phyloP scores from a whole-genome alignment of 2,329 filamentous ascomycete genomes.

The Emericellopsis cladophorae region DNA sequence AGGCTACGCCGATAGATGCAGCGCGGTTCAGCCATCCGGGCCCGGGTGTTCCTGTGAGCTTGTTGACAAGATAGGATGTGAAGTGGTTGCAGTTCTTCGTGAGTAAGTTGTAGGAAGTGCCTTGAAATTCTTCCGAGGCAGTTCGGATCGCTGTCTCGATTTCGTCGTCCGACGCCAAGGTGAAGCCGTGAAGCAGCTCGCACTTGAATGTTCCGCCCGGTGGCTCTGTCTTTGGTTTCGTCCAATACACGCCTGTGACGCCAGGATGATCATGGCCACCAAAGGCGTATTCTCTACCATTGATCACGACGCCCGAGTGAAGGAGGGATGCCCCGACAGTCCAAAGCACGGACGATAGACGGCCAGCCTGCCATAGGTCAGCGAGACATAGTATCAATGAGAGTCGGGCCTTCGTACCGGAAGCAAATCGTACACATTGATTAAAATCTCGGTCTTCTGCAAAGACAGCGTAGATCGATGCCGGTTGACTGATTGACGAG shows the following conservation, averaged over 20 bases:
- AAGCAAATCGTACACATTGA: slow-evolving; percentile 68
- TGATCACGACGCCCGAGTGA: slow-evolving; percentile 74
- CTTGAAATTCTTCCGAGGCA: slow-evolving; percentile 61
- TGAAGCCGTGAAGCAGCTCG: slow-evolving; percentile 70
- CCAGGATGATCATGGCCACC: slow-evolving; percentile 63
- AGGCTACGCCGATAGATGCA: slow-evolving; percentile 66
- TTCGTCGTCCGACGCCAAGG: slow-evolving; percentile 53
- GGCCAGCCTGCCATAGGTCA: slow-evolving; percentile 43
- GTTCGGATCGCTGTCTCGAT: slow-evolving; percentile 57
- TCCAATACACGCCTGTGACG: slow-evolving; percentile 75
- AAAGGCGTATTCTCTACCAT: slow-evolving; percentile 71
- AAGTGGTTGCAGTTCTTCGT: slow-evolving; percentile 87
- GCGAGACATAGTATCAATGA: background rate
- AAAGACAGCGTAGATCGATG: slow-evolving; percentile 57
- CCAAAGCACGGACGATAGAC: slow-evolving; percentile 67
- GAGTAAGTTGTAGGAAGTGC: slow-evolving; percentile 67
- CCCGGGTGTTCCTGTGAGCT: slow-evolving; percentile 56
- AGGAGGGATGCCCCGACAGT: slow-evolving; percentile 63
- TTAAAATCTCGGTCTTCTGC: slow-evolving; percentile 60
- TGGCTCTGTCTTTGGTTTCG: slow-evolving; percentile 56
- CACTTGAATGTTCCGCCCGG: slow-evolving; percentile 67
- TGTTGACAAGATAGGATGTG: slow-evolving; percentile 62
- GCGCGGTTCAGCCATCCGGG: slow-evolving; percentile 73
- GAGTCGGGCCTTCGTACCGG: slow-evolving; percentile 34
- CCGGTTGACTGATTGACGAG: slow-evolving; percentile 9